Base-by-base conservation (phyloP, 345 rosid species). In the Anacardium occidentale region DNA sequence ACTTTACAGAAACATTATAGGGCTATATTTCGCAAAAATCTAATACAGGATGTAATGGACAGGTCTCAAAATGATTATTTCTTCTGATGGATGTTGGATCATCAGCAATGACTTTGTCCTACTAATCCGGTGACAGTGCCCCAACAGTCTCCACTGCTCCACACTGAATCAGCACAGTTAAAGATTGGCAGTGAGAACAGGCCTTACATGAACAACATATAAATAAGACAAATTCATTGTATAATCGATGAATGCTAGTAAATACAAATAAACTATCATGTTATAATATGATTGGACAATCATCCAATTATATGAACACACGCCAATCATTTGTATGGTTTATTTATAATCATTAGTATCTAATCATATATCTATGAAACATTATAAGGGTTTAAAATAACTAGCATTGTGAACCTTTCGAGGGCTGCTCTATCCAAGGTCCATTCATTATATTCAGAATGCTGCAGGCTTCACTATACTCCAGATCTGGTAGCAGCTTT, bases 361-460 rank as follows among this genome's bases (percentile, higher is more conserved):
- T 3, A 29, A 29, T 3, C 32, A 3, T 29, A 1, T 29, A 29
- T 29, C 1, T 29, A 29, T 29, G 32, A 29, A 29, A 29, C 3
- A 29, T 29, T 3, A 29, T 29, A 1, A 9, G 9, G 9, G 42
- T 37, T 37, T 37, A 37, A n/a, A 37, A 7, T 37, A 7, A 7
- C 32, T 1, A 10, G 55, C 44, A 54, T 12, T 52, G 48, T 47
- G 2, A 55, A 90, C 96, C 96, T 92, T 92, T 75, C 3, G 97
- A 86, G 45, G 98, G 89, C 77, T 86, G 85, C 62, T 83, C 87
- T 37, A 92, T 92, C 97, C 97, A 94, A 40, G 97, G 98, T 13
- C 98, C 98, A 15, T 90, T 94, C 97, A 94, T 90, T 79, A 94
- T 89, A 74, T 90, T 91, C 70, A 94, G 79, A 74, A 92, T 87